These are phyloP conservation scores for Penicillium sp. DNA, from an alignment of 2,329 filamentous ascomycete genomes.

Conservation along the genomic window DNA sequence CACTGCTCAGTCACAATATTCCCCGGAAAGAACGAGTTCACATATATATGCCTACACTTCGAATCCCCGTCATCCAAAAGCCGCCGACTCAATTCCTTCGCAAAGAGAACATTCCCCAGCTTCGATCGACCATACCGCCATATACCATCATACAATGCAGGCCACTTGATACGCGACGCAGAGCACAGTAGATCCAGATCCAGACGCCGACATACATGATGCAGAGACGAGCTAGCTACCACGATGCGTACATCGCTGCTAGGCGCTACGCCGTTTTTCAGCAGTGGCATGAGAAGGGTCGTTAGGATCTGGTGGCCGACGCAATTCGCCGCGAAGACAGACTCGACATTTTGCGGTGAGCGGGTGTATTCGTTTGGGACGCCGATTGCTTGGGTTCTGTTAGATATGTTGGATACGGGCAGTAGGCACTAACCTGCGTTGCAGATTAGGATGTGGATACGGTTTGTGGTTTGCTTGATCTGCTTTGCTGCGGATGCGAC, in stretches of 20 bases:
- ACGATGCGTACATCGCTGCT: constrained; percentile 48
- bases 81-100: constrained; percentile 29
- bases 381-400: constrained; percentile 8
- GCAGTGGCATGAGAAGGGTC: constrained; percentile 47
- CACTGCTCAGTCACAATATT: constrained; percentile 37
- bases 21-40: constrained; percentile 36
- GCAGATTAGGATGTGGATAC: constrained; percentile 35
- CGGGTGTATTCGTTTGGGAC: constrained; percentile 23
- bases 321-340: constrained; percentile 54
- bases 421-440: constrained; percentile 29
- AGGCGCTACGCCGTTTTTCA: constrained; percentile 22
- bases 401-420: too few species aligned
- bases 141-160: constrained; percentile 22
- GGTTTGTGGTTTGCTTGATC: constrained; percentile 23
- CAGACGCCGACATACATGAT: constrained; percentile 28
- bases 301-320: constrained; percentile 55
- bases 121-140: constrained; percentile 38
- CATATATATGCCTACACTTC: constrained; percentile 28
- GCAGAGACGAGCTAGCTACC: constrained; percentile 41
- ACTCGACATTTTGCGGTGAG: constrained; percentile 47
- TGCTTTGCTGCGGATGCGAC: constrained; percentile 23
- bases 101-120: constrained; percentile 36
- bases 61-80: constrained; percentile 22
- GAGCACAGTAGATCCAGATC: constrained; percentile 28
- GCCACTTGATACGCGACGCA: constrained; percentile 22